Evolutionary conservation across 192 early-diverging fungal species (phyloP).

Genomic region (Linnemannia hyalina): DNA sequence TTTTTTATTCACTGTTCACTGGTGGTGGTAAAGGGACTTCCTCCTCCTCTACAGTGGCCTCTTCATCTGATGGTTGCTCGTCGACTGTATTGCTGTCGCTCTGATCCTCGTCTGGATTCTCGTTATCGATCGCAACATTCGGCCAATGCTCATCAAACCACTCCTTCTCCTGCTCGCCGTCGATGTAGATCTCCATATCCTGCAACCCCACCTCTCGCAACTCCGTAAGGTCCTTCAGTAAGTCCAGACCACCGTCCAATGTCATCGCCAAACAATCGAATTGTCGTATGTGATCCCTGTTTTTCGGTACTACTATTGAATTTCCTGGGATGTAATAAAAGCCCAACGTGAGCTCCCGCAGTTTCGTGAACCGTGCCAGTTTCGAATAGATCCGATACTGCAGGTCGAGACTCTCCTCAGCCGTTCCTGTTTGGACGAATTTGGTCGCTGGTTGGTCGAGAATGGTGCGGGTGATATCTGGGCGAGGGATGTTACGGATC

Average conservation of each 20-base stretch:
- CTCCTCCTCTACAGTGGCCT: no score
- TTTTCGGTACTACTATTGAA: background rate
- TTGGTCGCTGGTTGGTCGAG: background rate
- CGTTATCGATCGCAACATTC: no score
- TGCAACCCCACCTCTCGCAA: background rate
- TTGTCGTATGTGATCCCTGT: background rate
- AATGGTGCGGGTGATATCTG: background rate
- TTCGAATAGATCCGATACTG: background rate
- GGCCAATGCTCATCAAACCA: background rate
- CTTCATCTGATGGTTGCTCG: no score
- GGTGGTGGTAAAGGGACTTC: no score
- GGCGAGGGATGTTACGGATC: background rate
- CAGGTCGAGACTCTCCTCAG: background rate
- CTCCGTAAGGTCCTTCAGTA: background rate
- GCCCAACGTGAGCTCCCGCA: no score
- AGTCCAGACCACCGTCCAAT: background rate
- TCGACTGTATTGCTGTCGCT: no score
- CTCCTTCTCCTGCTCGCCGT: background rate
- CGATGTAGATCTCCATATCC: background rate
- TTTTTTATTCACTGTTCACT: no score
- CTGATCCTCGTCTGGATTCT: no score
- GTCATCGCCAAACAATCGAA: background rate
- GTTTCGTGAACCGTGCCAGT: background rate
- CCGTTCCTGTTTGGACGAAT: background rate
- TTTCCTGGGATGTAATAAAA: no score